Evolutionary conservation across 1,139 yeast species (phyloP), one percentile per base, ranked within the genome.

Genomic region (Pichiaceae sp.): DNA sequence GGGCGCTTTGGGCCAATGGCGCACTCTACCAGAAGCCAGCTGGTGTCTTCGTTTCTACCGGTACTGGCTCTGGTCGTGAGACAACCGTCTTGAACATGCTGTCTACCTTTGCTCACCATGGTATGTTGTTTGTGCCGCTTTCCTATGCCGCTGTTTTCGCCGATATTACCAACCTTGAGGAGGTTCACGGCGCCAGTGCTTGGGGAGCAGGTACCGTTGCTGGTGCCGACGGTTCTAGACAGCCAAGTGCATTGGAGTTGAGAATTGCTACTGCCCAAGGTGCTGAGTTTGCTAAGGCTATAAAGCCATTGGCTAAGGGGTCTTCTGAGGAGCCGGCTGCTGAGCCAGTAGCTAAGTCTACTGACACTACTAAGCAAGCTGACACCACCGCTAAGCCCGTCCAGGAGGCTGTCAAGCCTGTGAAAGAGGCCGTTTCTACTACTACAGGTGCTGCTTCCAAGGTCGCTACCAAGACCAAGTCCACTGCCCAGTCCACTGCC

Each of bases 181-280:
- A 66, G 48, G 53, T 57, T 31, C 71, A 65, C 42, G 75, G 75
- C 45, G 66, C 66, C 40, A 59, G 72, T 38, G 64, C 76, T 24
- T 71, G 68, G 64, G 76, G 76, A 52, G 66, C 76, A 17, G 75
- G 75, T 44, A 54, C 70, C 15, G 54, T 58, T 42, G 73, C 77
- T 29, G 72, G 67, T 38, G 44, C 60, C 19, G 75, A 68, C 49
- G 76, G 76, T 37, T 61, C 72, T 12, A 66, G 71, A 60, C 58
- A 54, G 41, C 67, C 72, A 19, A 42, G 61, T 36, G 61, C 56
- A 33, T 45, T 60, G 33, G 78, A 71, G 48, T 51, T 59, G 50
- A 54, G 57, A 36, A 45, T 66, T 33, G 72, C 70, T 20, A 40
- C 38, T n/a, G 43, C 43, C 32, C 76, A 71, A 50, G 76, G 74